Evolutionary conservation across 495 filamentous ascomycete genomes (phyloP), one percentile per base, ranked within the genome.

Genomic region (Penicillium cinerascens): DNA sequence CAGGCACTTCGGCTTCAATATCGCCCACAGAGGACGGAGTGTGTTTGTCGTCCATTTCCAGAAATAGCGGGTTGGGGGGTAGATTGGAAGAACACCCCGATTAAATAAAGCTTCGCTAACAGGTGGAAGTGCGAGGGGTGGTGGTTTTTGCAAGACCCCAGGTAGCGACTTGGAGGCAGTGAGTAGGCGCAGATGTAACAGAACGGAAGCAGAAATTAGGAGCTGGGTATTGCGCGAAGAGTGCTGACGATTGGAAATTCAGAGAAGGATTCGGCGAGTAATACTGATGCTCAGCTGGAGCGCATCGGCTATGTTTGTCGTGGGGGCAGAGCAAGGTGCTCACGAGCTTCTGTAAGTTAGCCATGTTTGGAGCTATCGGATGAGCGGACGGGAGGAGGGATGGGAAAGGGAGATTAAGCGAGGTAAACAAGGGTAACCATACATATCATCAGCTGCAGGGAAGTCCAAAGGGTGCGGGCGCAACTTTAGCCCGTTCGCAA

Each of bases 1-100:
- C 40, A 25, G 66, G 58, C 3, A 55, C 54, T 1, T 61, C 59
- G 27, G 72, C 59, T 27, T 76, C 72, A 21, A 77, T 69, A 61
- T 77, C 74, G 6, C 64, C 72, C 18, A 63, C 58, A 13, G 72
- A 75, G 15, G 74, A 76, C n/a, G 74, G 71, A 2, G 71, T 76
- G 27, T 37, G 48, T 3, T 53, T 52, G 25, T 52, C 49, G 4
- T 52, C 55, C 39, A 49, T 57, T 5, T 8, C 36, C 11, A 8
- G 13, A n/a, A 15, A 13, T 10, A 29, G 2, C 3, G 7, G n/a
- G n/a, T n/a, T n/a, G n/a, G n/a, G n/a, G n/a, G n/a, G n/a, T n/a
- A n/a, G n/a, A n/a, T n/a, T n/a, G n/a, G n/a, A n/a, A n/a, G n/a
- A n/a, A n/a, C n/a, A n/a, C n/a, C n/a, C n/a, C n/a, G n/a, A n/a